phyloP scores from a whole-genome alignment of 768 basidiomycete species.

The Mycena vitilis region DNA sequence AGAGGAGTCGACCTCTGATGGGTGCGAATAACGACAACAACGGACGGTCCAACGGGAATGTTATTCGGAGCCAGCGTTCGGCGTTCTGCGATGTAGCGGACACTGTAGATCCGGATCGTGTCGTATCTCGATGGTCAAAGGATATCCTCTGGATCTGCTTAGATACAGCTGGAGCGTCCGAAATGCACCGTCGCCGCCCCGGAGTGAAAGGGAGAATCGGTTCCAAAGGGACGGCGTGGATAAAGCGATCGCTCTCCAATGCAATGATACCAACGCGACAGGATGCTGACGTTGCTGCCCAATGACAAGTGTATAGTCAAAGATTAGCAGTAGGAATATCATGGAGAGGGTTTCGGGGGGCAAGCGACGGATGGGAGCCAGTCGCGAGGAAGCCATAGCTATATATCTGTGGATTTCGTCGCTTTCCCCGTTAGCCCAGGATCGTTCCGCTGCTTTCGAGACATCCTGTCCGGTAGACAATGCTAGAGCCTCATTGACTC shows the following conservation, averaged over 20 bases:
- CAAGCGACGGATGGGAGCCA: conserved; percentile 15
- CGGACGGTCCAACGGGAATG: neutral
- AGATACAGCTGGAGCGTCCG: conserved; percentile 2
- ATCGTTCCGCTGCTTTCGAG: too few relatives aligned
- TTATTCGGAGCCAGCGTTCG: conserved; percentile 4
- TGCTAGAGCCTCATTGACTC: too few relatives aligned
- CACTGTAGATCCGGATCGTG: neutral
- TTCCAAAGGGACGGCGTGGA: conserved; percentile 7
- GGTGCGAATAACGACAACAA: neutral
- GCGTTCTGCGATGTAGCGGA: neutral
- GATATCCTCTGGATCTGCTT: neutral
- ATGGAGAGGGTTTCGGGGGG: conserved; percentile 11
- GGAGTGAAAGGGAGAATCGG: conserved; percentile 2
- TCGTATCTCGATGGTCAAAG: conserved; percentile 1
- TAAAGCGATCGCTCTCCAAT: conserved; percentile 1
- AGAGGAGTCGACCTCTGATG: neutral
- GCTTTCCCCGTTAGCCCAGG: too few relatives aligned
- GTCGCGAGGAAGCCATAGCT: neutral
- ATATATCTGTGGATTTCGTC: neutral
- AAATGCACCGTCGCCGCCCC: neutral
- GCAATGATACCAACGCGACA: conserved; percentile 7
- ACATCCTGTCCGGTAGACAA: too few relatives aligned
- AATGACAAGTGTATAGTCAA: neutral
- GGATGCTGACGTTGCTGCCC: neutral
- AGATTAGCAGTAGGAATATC: neutral